phyloP scores from a whole-genome alignment of 164 flowering plant species.

The Stephania japonica region DNA sequence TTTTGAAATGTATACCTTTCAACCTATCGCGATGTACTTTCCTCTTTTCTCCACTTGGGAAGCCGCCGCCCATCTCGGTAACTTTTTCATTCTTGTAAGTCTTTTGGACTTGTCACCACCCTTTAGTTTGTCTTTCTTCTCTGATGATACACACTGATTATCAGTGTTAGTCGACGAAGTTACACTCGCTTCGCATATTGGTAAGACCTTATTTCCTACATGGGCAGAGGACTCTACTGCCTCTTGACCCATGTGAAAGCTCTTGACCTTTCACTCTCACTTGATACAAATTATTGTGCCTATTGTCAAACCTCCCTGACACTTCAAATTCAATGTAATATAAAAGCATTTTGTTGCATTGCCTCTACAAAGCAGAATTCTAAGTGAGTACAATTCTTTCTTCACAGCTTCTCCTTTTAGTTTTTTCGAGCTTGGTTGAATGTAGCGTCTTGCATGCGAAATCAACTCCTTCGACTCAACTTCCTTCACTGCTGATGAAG shows the following conservation, averaged over 20 bases:
- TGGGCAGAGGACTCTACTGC: neutral
- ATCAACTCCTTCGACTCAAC: slow-evolving; percentile 17
- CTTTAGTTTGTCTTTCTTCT: slow-evolving; percentile 30
- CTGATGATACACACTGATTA: slow-evolving; percentile 13
- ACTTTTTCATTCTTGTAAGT: slow-evolving; percentile 72
- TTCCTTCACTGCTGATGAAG: slow-evolving; percentile 4
- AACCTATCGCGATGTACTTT: slow-evolving; percentile 27
- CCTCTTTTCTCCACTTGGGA: slow-evolving; percentile 60
- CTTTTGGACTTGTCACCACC: slow-evolving; percentile 37
- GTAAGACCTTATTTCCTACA: slow-evolving; percentile 49
- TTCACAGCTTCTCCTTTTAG: neutral
- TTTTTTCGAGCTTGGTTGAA: neutral
- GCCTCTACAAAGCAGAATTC: slow-evolving; percentile 26
- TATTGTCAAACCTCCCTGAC: slow-evolving; percentile 16
- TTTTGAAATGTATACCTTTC: slow-evolving; percentile 46
- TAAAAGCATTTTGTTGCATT: slow-evolving; percentile 34
- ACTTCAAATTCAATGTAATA: slow-evolving; percentile 34
- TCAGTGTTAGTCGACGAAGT: slow-evolving; percentile 8
- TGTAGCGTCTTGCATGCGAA: slow-evolving; percentile 2
- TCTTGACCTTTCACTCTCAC: slow-evolving; percentile 29
- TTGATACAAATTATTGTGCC: slow-evolving; percentile 8
- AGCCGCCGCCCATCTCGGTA: slow-evolving; percentile 72
- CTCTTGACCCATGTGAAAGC: slow-evolving; percentile 16
- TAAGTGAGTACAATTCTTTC: slow-evolving; percentile 10
- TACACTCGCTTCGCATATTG: slow-evolving; percentile 33